A percentile compares a stretch with the other conserved stretches of the same genome.
Conservation (phyloP, 148 eudicot species). For the Vaccinium darrowii region DNA sequence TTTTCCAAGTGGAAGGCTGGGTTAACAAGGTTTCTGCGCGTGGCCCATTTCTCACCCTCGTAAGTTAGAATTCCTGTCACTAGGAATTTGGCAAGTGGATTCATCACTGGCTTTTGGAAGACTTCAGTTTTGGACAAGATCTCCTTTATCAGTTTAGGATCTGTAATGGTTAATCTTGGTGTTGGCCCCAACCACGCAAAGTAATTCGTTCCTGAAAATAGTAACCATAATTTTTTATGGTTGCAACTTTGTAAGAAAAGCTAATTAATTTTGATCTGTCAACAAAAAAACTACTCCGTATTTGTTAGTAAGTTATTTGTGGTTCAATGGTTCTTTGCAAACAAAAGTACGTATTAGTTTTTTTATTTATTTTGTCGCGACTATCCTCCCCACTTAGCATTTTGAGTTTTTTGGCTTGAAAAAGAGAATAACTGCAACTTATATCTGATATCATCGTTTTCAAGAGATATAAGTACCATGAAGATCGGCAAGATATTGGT, state of each 20-base stretch:
- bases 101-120: conserved; percentile 26
- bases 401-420: background rate
- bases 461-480: background rate
- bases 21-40: conserved; percentile 29
- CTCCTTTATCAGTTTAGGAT: conserved; percentile 35
- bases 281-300: background rate
- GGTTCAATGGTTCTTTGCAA: background rate
- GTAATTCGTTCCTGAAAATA: background rate
- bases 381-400: background rate
- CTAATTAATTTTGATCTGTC: background rate
- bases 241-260: background rate
- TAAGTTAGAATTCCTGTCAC: conserved; percentile 18
- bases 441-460: background rate
- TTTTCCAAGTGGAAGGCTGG: conserved; percentile 35
- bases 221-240: background rate
- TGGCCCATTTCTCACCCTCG: conserved; percentile 37
- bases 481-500: background rate
- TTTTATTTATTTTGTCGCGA: background rate
- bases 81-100: conserved; percentile 23
- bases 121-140: conserved; percentile 19
- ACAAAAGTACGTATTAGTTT: background rate
- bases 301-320: background rate
- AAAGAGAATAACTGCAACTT: background rate
- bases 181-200: background rate
- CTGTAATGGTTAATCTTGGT: conserved; percentile 15